Conservation (phyloP, 2,329 filamentous ascomycete species). For the Metarhizium guizhouense region DNA sequence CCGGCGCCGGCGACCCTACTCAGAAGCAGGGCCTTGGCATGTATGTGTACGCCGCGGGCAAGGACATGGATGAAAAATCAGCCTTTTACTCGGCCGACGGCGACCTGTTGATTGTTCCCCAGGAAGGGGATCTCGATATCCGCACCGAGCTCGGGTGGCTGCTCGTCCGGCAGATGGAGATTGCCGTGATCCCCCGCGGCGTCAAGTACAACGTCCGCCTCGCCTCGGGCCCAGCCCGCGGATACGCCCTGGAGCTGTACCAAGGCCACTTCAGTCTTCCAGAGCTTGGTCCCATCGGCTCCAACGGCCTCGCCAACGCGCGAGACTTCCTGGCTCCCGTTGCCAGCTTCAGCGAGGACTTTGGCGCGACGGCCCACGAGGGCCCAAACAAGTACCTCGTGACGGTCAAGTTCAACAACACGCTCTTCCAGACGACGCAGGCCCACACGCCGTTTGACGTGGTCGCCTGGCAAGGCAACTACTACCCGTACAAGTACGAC, state of each 20-base stretch:
- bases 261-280: conserved; percentile 64
- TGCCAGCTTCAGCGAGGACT: conserved; percentile 57
- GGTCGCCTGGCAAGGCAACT: conserved; percentile 74
- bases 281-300: conserved; percentile 64
- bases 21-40: conserved; percentile 74
- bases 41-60: conserved; percentile 70
- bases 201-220: conserved; percentile 66
- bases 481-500: conserved; percentile 77
- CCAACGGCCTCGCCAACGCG: conserved; percentile 64
- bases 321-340: conserved; percentile 68
- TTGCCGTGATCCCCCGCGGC: conserved; percentile 66
- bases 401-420: conserved; percentile 55
- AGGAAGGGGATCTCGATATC: conserved; percentile 66
- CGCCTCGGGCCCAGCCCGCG: conserved; percentile 50
- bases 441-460: conserved; percentile 70
- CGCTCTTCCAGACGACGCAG: conserved; percentile 56
- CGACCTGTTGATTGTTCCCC: conserved; percentile 67
- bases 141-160: conserved; percentile 69
- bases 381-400: conserved; percentile 30
- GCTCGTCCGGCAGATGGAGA: conserved; percentile 69
- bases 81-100: conserved; percentile 83
- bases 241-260: conserved; percentile 69
- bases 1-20: conserved; percentile 70
- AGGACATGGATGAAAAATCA: conserved; percentile 62
- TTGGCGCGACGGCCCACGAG: conserved; percentile 28